Conservation (phyloP, 345 rosid genomes). For the Sapria himalayana region DNA sequence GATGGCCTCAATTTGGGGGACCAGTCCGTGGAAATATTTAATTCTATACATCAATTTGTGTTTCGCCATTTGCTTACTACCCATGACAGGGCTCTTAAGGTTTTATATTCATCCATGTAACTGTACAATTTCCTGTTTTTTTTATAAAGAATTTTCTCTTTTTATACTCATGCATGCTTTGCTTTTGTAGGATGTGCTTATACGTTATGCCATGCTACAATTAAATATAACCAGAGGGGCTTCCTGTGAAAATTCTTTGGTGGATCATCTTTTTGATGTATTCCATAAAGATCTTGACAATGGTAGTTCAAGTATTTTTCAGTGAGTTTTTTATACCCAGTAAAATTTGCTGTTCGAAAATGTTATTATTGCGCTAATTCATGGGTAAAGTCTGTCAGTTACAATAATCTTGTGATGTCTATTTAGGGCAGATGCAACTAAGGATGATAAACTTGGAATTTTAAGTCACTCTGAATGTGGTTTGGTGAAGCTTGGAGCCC, state of each 20-base stretch:
- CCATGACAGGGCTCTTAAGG: conserved; percentile 67
- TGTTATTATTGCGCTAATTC: conserved; percentile 3
- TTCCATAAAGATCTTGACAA: conserved; percentile 74
- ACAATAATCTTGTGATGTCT: neutral
- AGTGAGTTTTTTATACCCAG: neutral
- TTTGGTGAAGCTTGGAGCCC: conserved; percentile 67
- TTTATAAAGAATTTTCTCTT: too few species aligned
- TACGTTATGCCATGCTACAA: conserved; percentile 52
- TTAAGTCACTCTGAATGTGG: conserved; percentile 39
- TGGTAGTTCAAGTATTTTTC: conserved; percentile 17
- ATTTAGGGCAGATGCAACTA: conserved; percentile 49
- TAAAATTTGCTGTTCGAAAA: too few species aligned
- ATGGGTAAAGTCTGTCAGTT: conserved; percentile 9
- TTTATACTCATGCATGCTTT: conserved; percentile 4
- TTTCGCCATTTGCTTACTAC: conserved; percentile 54
- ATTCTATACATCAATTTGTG: conserved; percentile 35
- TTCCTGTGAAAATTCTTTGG: conserved; percentile 31
- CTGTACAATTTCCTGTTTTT: conserved; percentile 2
- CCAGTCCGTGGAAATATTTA: conserved; percentile 44
- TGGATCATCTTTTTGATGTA: conserved; percentile 61
- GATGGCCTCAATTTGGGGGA: conserved; percentile 84
- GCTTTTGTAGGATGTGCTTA: conserved; percentile 46
- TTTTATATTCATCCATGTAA: conserved; percentile 8
- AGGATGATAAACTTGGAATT: conserved; percentile 54
- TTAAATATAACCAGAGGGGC: conserved; percentile 42